Percentiles rank a stretch among this genome's conserved stretches.
Evolutionary conservation across 352 stramenopile species (phyloP).

Genomic region (Pythium guiyangense): DNA sequence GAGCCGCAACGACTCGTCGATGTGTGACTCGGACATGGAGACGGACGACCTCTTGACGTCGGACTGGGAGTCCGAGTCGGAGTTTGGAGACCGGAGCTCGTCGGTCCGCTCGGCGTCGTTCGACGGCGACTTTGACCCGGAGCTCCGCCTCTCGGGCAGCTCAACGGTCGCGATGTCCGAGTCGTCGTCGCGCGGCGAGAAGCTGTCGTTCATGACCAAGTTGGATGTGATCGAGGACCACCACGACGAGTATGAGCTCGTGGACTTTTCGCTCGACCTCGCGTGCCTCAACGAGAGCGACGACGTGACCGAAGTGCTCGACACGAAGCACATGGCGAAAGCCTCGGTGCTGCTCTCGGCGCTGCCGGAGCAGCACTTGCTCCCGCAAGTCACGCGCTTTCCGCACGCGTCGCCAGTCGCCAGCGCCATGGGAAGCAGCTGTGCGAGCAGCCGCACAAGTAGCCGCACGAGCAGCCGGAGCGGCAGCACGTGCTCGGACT

Average conservation of each 20-base stretch:
- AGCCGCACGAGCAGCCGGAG: background rate
- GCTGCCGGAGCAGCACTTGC: background rate
- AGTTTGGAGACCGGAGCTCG: slow-evolving; percentile 3
- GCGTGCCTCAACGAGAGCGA: slow-evolving; percentile 14
- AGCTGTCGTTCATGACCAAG: slow-evolving; percentile 33
- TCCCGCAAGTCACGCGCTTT: background rate
- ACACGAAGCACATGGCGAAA: slow-evolving; percentile 44
- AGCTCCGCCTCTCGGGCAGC: background rate
- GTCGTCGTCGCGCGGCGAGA: slow-evolving; percentile 17
- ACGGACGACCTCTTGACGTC: background rate
- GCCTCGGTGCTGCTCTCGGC: background rate
- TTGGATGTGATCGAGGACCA: slow-evolving; percentile 45
- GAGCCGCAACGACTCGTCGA: background rate
- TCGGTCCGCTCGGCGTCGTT: slow-evolving; percentile 3
- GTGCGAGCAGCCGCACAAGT: background rate
- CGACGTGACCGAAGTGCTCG: slow-evolving; percentile 39
- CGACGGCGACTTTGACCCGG: slow-evolving; percentile 3
- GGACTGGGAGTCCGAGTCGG: slow-evolving; percentile 12
- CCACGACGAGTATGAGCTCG: slow-evolving; percentile 17
- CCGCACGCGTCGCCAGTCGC: background rate
- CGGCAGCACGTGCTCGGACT: background rate
- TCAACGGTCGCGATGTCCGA: slow-evolving; percentile 9
- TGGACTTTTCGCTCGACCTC: slow-evolving; percentile 9
- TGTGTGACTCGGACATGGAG: slow-evolving; percentile 13
- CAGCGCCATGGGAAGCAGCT: background rate